These are phyloP conservation scores for Chaetomium cochliodes DNA, from an alignment of 495 filamentous ascomycete genomes.

Conservation along the genomic window DNA sequence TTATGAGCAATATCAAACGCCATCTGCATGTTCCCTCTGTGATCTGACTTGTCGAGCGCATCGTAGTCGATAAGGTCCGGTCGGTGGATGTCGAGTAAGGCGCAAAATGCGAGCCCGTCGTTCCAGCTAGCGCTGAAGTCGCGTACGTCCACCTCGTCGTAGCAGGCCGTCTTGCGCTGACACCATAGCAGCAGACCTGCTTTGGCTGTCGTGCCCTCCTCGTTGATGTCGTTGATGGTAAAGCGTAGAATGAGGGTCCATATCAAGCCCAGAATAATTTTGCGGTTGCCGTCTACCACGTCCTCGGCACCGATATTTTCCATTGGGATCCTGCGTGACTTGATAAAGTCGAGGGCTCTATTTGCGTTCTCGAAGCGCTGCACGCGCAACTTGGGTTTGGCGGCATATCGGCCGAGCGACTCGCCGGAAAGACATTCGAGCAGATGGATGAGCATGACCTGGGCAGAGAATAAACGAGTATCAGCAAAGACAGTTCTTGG, in stretches of 20 bases:
- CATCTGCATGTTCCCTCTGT: constrained; percentile 94
- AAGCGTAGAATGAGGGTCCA: constrained; percentile 98
- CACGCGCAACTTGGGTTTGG: constrained; percentile 90
- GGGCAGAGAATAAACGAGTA: constrained; percentile 18
- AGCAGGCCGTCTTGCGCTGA: constrained; percentile 97
- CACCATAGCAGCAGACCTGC: constrained; percentile 95
- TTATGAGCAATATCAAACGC: constrained; percentile 94
- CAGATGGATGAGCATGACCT: constrained; percentile 94
- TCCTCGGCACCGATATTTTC: constrained; percentile 98
- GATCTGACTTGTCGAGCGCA: constrained; percentile 86
- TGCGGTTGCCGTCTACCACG: constrained; percentile 95
- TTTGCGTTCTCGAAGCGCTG: constrained; percentile 99
- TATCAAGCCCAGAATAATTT: constrained; percentile 94
- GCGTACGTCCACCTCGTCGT: constrained; percentile 89
- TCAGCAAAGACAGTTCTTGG: constrained; percentile 4
- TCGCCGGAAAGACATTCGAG: constrained; percentile 93
- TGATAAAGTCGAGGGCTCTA: constrained; percentile 88
- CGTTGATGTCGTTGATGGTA: constrained; percentile 97
- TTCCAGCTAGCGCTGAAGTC: constrained; percentile 98
- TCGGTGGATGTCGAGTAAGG: constrained; percentile 92
- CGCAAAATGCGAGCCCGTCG: constrained; percentile 94
- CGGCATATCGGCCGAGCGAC: constrained; percentile 93
- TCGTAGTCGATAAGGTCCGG: constrained; percentile 98
- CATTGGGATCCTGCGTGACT: constrained; percentile 86
- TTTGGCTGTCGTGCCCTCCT: constrained; percentile 96